Percentiles rank a stretch among this genome's conserved stretches.
These are phyloP conservation scores for Neurospora sp. DNA, from an alignment of 495 filamentous ascomycete genomes.

Conservation along the genomic window DNA sequence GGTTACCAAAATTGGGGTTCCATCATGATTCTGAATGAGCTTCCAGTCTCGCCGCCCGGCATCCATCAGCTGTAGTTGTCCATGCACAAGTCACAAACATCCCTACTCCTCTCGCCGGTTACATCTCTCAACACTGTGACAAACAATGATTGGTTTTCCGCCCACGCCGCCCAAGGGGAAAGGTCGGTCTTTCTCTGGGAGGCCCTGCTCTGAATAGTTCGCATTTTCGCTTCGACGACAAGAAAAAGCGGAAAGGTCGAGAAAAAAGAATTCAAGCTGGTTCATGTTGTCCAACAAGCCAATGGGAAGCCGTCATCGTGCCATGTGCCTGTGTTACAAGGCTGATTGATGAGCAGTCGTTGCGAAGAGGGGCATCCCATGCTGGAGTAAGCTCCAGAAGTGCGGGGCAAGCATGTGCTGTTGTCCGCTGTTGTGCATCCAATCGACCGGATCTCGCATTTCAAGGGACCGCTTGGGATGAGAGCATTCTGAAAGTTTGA, in stretches of 20 bases:
- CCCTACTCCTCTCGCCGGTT: background rate
- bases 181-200: background rate
- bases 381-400: slow-evolving; percentile 1
- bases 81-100: background rate
- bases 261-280: background rate
- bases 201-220: background rate
- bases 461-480: background rate
- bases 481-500: background rate
- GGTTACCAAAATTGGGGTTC: background rate
- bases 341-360: slow-evolving; percentile 10
- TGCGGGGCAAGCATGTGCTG: slow-evolving; percentile 13
- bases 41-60: background rate
- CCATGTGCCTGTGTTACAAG: slow-evolving; percentile 20
- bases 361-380: background rate
- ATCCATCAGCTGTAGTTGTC: background rate
- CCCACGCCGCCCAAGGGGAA: background rate
- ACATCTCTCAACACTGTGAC: background rate
- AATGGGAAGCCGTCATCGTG: slow-evolving; percentile 12
- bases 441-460: background rate
- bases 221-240: background rate
- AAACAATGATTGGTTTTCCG: background rate
- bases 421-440: background rate
- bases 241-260: background rate
- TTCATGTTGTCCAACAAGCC: slow-evolving; percentile 3
- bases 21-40: background rate